These are phyloP conservation scores for Daldinia caldariorum DNA, from an alignment of 495 filamentous ascomycete species.

Conservation along the genomic window DNA sequence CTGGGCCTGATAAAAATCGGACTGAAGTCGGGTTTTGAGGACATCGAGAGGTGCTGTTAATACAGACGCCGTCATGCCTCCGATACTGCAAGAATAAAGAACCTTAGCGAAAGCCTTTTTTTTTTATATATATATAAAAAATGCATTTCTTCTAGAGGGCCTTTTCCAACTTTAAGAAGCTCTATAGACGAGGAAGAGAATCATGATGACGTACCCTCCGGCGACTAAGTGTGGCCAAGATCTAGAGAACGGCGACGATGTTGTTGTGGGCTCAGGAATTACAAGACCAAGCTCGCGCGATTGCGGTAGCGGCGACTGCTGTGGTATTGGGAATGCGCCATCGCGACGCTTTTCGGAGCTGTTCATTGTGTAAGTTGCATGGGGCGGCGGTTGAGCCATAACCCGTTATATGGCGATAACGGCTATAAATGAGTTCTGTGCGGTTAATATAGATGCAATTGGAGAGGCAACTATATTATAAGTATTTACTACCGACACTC, in stretches of 20 bases:
- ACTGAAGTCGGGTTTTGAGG: constrained; percentile 88
- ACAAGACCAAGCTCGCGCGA: constrained; percentile 71
- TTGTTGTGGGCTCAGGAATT: constrained; percentile 54
- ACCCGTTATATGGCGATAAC: constrained; percentile 12
- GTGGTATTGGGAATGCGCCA: constrained; percentile 15
- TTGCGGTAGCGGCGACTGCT: constrained; percentile 57
- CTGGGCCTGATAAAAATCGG: constrained; percentile 86
- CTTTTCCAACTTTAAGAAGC: background rate
- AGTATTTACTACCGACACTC: constrained; percentile 25
- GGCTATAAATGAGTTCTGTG: constrained; percentile 2
- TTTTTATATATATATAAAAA: too few species aligned
- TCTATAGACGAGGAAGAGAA: constrained; percentile 13
- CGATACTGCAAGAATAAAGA: constrained; percentile 63
- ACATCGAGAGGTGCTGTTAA: constrained; percentile 90
- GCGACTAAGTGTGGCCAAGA: constrained; percentile 91
- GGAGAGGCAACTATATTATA: background rate
- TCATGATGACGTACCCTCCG: constrained; percentile 70
- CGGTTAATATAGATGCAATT: background rate
- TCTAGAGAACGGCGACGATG: constrained; percentile 67
- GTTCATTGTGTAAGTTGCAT: constrained; percentile 42
- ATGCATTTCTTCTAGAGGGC: background rate
- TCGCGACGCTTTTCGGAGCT: constrained; percentile 27
- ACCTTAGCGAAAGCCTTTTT: constrained; percentile 12
- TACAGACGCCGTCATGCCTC: constrained; percentile 88
- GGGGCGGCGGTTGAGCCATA: constrained; percentile 37